phyloP scores from a whole-genome alignment of 2,329 filamentous ascomycete genomes.

The Pseudogymnoascus sp. region DNA sequence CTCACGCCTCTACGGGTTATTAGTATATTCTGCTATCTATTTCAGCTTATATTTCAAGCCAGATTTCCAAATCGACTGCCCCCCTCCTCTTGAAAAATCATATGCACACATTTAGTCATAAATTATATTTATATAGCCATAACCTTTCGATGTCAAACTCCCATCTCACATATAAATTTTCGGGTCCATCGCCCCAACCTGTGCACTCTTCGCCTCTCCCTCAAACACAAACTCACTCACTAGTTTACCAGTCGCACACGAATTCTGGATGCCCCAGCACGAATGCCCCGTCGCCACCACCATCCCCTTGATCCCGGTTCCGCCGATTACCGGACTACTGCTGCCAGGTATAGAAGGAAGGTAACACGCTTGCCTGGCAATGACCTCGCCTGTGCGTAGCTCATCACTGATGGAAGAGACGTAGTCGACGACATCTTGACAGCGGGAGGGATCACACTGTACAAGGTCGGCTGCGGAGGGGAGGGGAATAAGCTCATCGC shows the following conservation, averaged over 20 bases:
- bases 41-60: neutral
- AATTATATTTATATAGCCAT: neutral
- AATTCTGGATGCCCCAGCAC: conserved; percentile 96
- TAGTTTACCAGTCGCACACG: conserved; percentile 72
- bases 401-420: conserved; percentile 55
- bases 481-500: conserved; percentile 63
- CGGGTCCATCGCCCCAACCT: neutral
- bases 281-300: conserved; percentile 82
- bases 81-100: neutral
- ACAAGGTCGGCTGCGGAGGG: conserved; percentile 68
- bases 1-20: neutral
- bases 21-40: neutral
- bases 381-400: conserved; percentile 58
- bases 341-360: conserved; percentile 48
- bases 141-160: neutral
- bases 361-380: conserved; percentile 79
- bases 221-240: conserved; percentile 71
- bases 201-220: conserved; percentile 35
- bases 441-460: conserved; percentile 61
- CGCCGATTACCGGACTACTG: conserved; percentile 60
- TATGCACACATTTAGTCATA: neutral
- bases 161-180: conserved; percentile 4
- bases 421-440: conserved; percentile 76
- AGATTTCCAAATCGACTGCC: neutral
- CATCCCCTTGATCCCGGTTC: conserved; percentile 60